Conservation (phyloP, 345 rosid species). For the Trapa bicornis region DNA sequence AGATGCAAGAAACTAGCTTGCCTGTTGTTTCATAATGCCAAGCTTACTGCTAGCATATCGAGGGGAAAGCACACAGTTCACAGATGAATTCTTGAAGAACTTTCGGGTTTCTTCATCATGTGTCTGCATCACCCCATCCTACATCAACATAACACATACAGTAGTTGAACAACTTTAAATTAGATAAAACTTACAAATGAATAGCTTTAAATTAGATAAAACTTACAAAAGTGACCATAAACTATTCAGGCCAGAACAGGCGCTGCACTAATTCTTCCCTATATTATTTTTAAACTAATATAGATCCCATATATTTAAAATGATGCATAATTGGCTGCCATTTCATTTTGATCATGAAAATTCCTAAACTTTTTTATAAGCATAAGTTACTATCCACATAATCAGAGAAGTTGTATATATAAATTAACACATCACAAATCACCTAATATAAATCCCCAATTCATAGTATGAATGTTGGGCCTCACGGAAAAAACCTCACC, state of each 20-base stretch:
- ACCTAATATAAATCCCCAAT: neutral
- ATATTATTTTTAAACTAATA: neutral
- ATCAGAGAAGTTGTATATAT: neutral
- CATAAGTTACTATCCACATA: neutral
- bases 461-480: neutral
- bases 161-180: neutral
- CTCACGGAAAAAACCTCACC: slow-evolving; percentile 20
- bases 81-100: slow-evolving; percentile 94
- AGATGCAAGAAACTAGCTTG: slow-evolving; percentile 13
- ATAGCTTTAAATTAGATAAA: neutral
- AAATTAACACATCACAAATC: neutral
- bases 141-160: slow-evolving; percentile 12
- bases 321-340: neutral
- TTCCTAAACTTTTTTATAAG: neutral
- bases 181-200: neutral
- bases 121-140: slow-evolving; percentile 81
- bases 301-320: neutral
- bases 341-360: neutral
- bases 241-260: neutral
- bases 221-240: neutral
- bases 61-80: slow-evolving; percentile 76
- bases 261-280: neutral
- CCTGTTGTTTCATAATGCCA: slow-evolving; percentile 72
- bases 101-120: slow-evolving; percentile 88
- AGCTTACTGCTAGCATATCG: slow-evolving; percentile 86